Evolutionary conservation across 768 basidiomycete genomes (phyloP).

Genomic region (Fistulinella prunicolor): DNA sequence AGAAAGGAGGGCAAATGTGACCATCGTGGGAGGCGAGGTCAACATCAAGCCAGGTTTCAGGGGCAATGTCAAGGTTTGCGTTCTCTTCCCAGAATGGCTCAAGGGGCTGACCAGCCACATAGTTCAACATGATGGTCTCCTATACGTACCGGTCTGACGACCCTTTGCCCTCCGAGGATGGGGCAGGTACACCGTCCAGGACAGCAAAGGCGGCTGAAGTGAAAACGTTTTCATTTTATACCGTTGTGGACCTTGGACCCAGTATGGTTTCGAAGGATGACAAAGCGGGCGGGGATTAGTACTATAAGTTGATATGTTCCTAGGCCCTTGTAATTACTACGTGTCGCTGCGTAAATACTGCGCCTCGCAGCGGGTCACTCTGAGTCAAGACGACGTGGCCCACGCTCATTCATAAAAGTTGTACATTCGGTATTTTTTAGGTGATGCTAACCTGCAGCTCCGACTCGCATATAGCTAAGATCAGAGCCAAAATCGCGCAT

Average conservation of each 20-base stretch:
- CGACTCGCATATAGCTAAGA: too few species aligned
- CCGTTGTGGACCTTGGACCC: constrained; percentile 73
- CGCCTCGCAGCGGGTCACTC: too few species aligned
- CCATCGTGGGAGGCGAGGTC: constrained; percentile 85
- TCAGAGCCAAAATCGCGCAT: too few species aligned
- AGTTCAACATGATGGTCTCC: constrained; percentile 94
- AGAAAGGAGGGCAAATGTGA: constrained; percentile 88
- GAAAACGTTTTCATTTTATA: constrained; percentile 90
- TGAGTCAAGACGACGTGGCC: too few species aligned
- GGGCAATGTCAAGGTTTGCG: constrained; percentile 74
- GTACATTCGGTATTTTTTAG: too few species aligned
- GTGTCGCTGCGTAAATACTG: too few species aligned
- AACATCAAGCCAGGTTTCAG: constrained; percentile 76
- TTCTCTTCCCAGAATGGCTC: not conserved
- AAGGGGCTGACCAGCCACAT: constrained; percentile 4
- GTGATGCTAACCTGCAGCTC: too few species aligned
- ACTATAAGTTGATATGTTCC: not conserved
- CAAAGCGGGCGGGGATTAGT: constrained; percentile 22
- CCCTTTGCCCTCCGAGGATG: constrained; percentile 60
- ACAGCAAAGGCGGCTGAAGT: constrained; percentile 61
- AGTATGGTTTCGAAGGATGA: constrained; percentile 65
- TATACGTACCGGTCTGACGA: constrained; percentile 96
- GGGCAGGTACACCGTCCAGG: constrained; percentile 44
- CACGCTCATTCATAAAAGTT: too few species aligned
- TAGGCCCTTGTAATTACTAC: too few species aligned